Conservation (phyloP, 2,329 filamentous ascomycete species). For the Dactylonectria estremocensis region DNA sequence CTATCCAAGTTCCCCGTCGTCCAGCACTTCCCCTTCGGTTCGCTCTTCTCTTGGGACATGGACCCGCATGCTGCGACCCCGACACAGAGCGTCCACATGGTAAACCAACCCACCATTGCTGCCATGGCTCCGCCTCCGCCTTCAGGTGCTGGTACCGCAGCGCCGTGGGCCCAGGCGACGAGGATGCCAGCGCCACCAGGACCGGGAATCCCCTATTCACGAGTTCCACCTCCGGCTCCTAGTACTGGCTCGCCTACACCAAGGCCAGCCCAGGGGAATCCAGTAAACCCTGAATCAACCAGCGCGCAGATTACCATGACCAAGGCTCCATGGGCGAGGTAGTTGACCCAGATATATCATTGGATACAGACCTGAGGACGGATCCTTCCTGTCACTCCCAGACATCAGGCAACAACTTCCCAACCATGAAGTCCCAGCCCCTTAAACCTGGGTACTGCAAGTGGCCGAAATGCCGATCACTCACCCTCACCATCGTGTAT, state of each 20-base stretch:
- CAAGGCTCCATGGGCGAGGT: slow-evolving; percentile 64
- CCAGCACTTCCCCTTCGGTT: slow-evolving; percentile 93
- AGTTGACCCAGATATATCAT: neutral
- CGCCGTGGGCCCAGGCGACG: slow-evolving; percentile 62
- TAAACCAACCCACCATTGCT: slow-evolving; percentile 64
- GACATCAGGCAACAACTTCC: neutral
- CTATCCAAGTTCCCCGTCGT: slow-evolving; percentile 97
- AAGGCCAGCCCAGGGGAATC: slow-evolving; percentile 39
- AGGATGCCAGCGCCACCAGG: slow-evolving; percentile 55
- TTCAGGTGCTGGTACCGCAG: slow-evolving; percentile 55
- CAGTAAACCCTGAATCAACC: slow-evolving; percentile 49
- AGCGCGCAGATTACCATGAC: slow-evolving; percentile 59
- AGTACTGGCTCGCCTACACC: slow-evolving; percentile 45
- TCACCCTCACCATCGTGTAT: too few species aligned
- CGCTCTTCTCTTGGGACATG: slow-evolving; percentile 82
- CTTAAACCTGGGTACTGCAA: neutral
- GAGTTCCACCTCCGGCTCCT: slow-evolving; percentile 51
- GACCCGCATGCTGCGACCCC: slow-evolving; percentile 73
- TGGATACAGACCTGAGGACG: neutral
- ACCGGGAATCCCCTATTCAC: slow-evolving; percentile 58
- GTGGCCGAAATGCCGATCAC: neutral
- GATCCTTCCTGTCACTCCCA: neutral
- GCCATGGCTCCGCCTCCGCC: slow-evolving; percentile 43
- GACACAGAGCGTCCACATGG: slow-evolving; percentile 69
- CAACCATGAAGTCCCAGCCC: neutral